phyloP scores from a whole-genome alignment of 306 rosid species.

The Prunus campanulata region DNA sequence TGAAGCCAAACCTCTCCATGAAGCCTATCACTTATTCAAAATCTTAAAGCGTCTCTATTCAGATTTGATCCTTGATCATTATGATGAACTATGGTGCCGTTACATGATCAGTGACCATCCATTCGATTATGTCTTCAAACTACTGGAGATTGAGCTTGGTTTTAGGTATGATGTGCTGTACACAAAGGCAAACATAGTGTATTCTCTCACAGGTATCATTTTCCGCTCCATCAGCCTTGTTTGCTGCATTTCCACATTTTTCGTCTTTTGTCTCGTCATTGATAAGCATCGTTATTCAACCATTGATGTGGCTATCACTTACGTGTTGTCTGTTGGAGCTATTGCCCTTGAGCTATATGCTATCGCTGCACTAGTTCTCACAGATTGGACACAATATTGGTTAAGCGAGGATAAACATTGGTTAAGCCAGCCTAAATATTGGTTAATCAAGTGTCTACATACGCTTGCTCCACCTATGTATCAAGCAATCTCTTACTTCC shows the following conservation, averaged over 20 bases:
- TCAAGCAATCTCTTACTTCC: background rate
- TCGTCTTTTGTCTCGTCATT: conserved; percentile 29
- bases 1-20: background rate
- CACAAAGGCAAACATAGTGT: conserved; percentile 56
- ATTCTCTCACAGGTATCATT: conserved; percentile 47
- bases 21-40: background rate
- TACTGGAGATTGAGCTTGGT: conserved; percentile 55
- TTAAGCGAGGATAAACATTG: too few species aligned
- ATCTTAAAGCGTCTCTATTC: background rate
- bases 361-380: conserved; percentile 42
- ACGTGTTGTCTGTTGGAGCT: conserved; percentile 42
- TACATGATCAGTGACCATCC: conserved; percentile 38
- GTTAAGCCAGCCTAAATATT: background rate
- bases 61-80: conserved; percentile 40
- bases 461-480: background rate
- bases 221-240: conserved; percentile 44
- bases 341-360: conserved; percentile 53
- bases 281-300: background rate
- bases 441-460: conserved; percentile 23
- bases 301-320: conserved; percentile 20
- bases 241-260: conserved; percentile 32
- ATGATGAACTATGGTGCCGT: conserved; percentile 39
- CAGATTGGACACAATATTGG: conserved; percentile 63
- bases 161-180: conserved; percentile 72
- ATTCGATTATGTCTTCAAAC: conserved; percentile 40